These are phyloP conservation scores for Dryadomyces quercivorus DNA, from an alignment of 2,329 filamentous ascomycete species.

Conservation along the genomic window DNA sequence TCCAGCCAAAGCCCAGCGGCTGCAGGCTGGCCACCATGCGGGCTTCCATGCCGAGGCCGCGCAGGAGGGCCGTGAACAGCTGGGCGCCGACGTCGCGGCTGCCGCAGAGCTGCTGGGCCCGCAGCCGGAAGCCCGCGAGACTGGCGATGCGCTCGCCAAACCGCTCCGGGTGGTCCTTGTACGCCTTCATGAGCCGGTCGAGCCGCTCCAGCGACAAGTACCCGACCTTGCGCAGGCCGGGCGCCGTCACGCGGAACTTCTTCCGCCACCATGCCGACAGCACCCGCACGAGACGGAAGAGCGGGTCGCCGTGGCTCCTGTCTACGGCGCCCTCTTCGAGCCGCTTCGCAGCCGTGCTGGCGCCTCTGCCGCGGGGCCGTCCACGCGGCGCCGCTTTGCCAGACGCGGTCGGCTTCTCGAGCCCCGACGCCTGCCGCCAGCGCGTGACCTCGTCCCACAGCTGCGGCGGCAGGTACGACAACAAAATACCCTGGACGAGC, in stretches of 20 bases:
- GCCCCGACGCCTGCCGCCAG: constrained; percentile 57
- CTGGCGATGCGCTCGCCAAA: constrained; percentile 69
- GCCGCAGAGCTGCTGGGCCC: constrained; percentile 60
- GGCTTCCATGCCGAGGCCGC: constrained; percentile 70
- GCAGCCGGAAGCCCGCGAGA: constrained; percentile 54
- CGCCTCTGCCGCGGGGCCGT: too few relatives aligned
- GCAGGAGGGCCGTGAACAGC: constrained; percentile 74
- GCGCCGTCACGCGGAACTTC: constrained; percentile 62
- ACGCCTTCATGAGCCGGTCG: constrained; percentile 58
- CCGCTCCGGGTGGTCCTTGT: constrained; percentile 39
- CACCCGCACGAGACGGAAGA: constrained; percentile 62
- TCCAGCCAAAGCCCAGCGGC: constrained; percentile 82
- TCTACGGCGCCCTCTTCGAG: constrained; percentile 61
- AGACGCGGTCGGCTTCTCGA: constrained; percentile 29
- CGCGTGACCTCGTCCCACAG: constrained; percentile 62
- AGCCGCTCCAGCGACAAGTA: constrained; percentile 71
- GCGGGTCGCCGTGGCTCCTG: constrained; percentile 70
- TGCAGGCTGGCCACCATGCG: constrained; percentile 78
- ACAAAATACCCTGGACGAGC: constrained; percentile 61
- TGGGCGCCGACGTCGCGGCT: constrained; percentile 83
- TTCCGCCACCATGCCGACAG: constrained; percentile 84
- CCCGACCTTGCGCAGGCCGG: constrained; percentile 76
- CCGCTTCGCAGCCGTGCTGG: constrained; percentile 49
- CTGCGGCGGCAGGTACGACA: constrained; percentile 57
- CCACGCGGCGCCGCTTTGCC: background rate